Conservation (phyloP, 169 alveolate genomes). For the Perkinsus olseni region DNA sequence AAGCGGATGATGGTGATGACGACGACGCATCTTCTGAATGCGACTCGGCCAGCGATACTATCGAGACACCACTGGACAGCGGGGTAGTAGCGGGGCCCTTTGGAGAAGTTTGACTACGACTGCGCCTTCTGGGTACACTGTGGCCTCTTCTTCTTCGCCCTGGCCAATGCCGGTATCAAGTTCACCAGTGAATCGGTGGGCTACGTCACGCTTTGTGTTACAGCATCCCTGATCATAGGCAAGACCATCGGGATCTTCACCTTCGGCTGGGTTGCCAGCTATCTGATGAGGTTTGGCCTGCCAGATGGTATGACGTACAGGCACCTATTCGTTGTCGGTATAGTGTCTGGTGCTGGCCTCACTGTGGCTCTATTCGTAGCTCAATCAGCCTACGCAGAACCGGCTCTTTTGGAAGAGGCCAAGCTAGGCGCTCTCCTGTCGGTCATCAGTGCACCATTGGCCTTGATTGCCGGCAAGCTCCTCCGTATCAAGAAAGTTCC, state of each 20-base stretch:
- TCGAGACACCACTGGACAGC: neutral
- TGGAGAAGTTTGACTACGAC: neutral
- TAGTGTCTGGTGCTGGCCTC: neutral
- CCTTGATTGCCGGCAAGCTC: neutral
- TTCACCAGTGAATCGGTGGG: neutral
- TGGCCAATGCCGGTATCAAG: neutral
- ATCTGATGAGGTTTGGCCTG: neutral
- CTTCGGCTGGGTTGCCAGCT: neutral
- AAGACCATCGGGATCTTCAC: neutral
- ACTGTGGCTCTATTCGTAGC: neutral
- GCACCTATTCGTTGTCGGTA: neutral
- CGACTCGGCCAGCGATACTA: neutral
- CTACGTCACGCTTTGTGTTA: neutral
- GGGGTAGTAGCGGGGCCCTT: neutral
- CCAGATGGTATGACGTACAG: neutral
- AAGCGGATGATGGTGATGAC: neutral
- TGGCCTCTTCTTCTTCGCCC: neutral
- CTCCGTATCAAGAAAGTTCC: neutral
- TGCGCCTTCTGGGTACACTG: neutral
- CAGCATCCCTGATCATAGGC: neutral
- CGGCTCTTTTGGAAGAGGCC: neutral
- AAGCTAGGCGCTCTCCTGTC: neutral
- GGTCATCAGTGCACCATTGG: neutral
- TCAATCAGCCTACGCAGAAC: neutral
- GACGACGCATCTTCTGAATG: neutral